These are phyloP conservation scores for Kwoniella shivajii DNA, from an alignment of 1,284 basidiomycete species.

Conservation along the genomic window DNA sequence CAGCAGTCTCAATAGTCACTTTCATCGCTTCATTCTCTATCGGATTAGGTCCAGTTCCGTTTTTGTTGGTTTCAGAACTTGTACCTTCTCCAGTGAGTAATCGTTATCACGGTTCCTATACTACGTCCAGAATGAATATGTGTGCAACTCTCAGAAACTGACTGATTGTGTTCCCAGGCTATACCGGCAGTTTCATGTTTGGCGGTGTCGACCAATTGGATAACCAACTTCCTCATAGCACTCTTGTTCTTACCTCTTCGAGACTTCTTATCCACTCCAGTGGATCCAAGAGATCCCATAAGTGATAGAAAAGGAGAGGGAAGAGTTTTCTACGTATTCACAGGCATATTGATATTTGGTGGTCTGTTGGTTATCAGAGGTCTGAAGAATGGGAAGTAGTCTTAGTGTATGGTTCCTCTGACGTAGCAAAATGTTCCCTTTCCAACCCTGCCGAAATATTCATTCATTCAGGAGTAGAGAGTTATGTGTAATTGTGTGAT, in stretches of 20 bases:
- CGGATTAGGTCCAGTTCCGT: conserved; percentile 89
- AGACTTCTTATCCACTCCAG: conserved; percentile 60
- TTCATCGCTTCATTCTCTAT: conserved; percentile 87
- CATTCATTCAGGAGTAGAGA: too few species aligned
- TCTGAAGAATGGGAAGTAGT: conserved; percentile 11
- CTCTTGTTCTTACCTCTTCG: conserved; percentile 79
- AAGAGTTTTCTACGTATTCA: conserved; percentile 80
- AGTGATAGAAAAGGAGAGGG: conserved; percentile 62
- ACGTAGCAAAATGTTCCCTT: too few species aligned
- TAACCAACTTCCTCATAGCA: conserved; percentile 78
- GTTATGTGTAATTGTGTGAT: too few species aligned
- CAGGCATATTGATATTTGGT: conserved; percentile 42
- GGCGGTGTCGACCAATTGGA: conserved; percentile 83
- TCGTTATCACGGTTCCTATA: neutral
- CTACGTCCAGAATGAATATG: too few species aligned
- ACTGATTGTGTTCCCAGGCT: conserved; percentile 59
- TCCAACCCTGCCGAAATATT: too few species aligned
- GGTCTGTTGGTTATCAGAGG: conserved; percentile 35
- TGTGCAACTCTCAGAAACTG: too few species aligned
- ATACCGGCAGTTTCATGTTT: conserved; percentile 82
- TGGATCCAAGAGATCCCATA: conserved; percentile 40
- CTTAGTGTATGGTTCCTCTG: too few species aligned
- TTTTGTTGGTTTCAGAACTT: conserved; percentile 89
- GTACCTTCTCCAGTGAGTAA: conserved; percentile 74
- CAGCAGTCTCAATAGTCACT: conserved; percentile 74